These are phyloP conservation scores for Endoconidiophora polonica DNA, from an alignment of 2,329 filamentous ascomycete genomes.

Conservation along the genomic window DNA sequence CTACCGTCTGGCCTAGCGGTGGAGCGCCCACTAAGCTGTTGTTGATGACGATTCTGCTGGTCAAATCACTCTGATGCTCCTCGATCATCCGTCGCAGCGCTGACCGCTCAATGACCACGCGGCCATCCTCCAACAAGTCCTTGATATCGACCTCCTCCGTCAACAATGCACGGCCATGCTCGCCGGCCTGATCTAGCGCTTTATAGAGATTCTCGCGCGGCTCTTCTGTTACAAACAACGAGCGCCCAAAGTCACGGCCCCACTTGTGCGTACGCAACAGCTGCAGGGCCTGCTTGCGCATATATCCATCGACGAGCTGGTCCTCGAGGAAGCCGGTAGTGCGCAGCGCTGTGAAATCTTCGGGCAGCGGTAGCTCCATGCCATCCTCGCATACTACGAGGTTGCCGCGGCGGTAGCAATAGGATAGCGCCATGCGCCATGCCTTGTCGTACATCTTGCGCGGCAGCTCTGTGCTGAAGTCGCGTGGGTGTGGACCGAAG, in stretches of 20 bases:
- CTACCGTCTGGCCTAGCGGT: slow-evolving; percentile 3
- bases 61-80: slow-evolving; percentile 52
- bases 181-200: slow-evolving; percentile 45
- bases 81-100: slow-evolving; percentile 62
- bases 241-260: slow-evolving; percentile 50
- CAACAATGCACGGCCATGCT: slow-evolving; percentile 52
- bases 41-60: slow-evolving; percentile 8
- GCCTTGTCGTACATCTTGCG: slow-evolving; percentile 89
- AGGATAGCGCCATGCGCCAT: slow-evolving; percentile 85
- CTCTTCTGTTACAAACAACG: slow-evolving; percentile 54
- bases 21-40: background rate
- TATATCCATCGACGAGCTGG: slow-evolving; percentile 34
- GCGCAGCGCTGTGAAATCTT: slow-evolving; percentile 29
- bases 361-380: slow-evolving; percentile 46
- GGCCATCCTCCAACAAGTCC: slow-evolving; percentile 70
- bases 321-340: slow-evolving; percentile 17
- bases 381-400: slow-evolving; percentile 69
- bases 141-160: slow-evolving; percentile 85
- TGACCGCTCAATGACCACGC: slow-evolving; percentile 69
- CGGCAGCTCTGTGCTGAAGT: slow-evolving; percentile 72
- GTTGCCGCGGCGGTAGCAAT: slow-evolving; percentile 76
- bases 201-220: slow-evolving; percentile 46
- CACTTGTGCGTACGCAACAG: slow-evolving; percentile 57
- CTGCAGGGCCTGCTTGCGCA: slow-evolving; percentile 44
- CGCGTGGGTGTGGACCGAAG: slow-evolving; percentile 79